Evolutionary conservation across 441 rosid species (phyloP), one percentile per base, ranked within the genome.

Genomic region (Euphorbia schlechtendalii): DNA sequence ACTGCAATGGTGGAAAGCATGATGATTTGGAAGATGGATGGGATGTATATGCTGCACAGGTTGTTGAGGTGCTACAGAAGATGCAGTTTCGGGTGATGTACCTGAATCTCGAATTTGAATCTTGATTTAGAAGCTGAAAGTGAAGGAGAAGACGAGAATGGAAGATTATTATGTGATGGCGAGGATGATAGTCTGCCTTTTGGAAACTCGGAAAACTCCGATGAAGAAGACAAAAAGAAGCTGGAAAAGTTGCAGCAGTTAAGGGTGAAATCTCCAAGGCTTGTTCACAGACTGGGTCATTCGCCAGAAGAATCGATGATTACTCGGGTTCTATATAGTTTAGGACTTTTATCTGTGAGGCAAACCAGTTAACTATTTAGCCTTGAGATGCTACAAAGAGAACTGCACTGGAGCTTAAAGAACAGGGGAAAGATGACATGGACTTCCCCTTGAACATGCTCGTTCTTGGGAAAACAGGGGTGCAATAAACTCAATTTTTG

Each of bases 381-480:
- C 74, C 86, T 90, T 45, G n/a, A n/a, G 99, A 90, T 69, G 78
- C 84, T 60, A 95, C 97, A 5, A 87, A 86, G 80, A 83, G 72
- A 74, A 76, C 67, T 66, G 96, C 97, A 71, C 60, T 75, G 61
- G 87, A 87, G 78, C 87, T 80, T 70, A 97, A 93, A 72, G 78
- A 76, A 18, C 88, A 82, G 71, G 80, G 81, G 58, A 78, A 74
- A 49, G 86, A 86, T 69, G 87, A 84, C 67, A 71, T 90, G 51
- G 66, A 77, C 72, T 82, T 88, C 70, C 80, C 95, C 63, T 69
- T 88, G 76, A 93, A 80, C 78, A 78, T 90, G 69, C 75, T 93
- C 73, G 96, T 87, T 65, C 87, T 93, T 55, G 99, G 99, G 56
- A 90, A 93, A 78, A 77, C 92, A 9, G 99, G 99, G 61, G 96